Evolutionary conservation across 2,329 filamentous ascomycete genomes (phyloP).

Genomic region (Apiospora arundinis): DNA sequence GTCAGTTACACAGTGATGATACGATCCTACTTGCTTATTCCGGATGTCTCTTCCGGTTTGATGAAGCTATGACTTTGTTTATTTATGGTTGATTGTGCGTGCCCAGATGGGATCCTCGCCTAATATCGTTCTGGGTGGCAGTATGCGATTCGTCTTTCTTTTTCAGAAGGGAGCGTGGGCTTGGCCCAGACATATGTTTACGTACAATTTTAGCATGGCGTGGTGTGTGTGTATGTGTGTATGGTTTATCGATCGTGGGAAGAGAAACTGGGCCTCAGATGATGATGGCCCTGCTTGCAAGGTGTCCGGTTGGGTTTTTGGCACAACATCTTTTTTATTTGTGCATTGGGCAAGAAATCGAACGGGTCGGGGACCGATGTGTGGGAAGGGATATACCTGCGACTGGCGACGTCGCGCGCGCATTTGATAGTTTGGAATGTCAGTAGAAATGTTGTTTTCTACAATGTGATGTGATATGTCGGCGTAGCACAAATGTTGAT

Average conservation of each 20-base stretch:
- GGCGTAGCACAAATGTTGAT: background rate
- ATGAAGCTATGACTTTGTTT: background rate
- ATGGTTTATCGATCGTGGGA: background rate
- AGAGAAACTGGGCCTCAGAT: background rate
- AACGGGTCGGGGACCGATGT: background rate
- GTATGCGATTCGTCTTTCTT: background rate
- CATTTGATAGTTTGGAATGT: conserved; percentile 1
- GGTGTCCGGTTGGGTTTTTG: conserved; percentile 15
- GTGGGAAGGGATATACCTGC: conserved; percentile 8
- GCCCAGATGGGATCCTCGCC: background rate
- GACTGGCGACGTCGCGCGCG: conserved; percentile 1
- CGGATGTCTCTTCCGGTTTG: background rate
- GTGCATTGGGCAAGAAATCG: background rate
- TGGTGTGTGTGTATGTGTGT: background rate
- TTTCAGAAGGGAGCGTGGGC: background rate
- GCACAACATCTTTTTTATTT: background rate
- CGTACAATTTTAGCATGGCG: background rate
- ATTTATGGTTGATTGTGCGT: background rate
- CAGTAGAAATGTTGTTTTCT: background rate
- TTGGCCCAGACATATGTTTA: background rate
- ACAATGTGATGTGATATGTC: background rate
- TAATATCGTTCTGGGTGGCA: background rate
- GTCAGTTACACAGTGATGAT: background rate
- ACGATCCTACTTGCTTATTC: background rate
- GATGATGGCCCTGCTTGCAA: background rate